Base-by-base conservation (phyloP, 257 asterid genomes). In the Solanum sejunctum region DNA sequence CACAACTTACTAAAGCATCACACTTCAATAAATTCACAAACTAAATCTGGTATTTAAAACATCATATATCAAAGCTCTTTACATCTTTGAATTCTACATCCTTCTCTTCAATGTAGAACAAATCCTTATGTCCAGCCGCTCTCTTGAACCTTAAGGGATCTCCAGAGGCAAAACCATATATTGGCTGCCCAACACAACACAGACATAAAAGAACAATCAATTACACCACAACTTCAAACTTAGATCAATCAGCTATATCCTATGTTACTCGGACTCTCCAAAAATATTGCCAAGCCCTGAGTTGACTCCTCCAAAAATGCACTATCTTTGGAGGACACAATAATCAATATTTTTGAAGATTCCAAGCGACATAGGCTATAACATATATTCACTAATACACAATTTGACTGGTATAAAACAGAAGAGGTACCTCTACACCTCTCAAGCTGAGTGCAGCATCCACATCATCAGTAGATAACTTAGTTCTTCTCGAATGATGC, bases 61-160 rank as follows among this genome's bases (percentile, higher is more conserved):
- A 6, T 81, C 43, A 10, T 41, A 60, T 23, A 36, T 72, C 52
- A 47, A 83, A 85, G 69, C 28, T 82, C 61, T 55, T 69, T 89
- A 93, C 99, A 85, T 97, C 98, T 91, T 97, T 97, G 85, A 97
- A 97, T 63, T 97, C 98, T 82, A 97, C 94, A 86, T 94, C 97
- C 88, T 93, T 95, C 83, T 94, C 98, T 84, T 95, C 98, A 85
- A 95, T 83, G 84, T 95, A 97, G 88, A 92, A 95, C 91, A 97
- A 91, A 91, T 97, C 98, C 90, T 92, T 94, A 89, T 97, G 96
- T 55, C 98, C 98, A 4, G 92, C 97, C 63, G 98, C 98, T 88
- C 97, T 92, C 87, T 89, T 94, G 93, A 97, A 97, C 87, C 97
- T 90, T 91, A 89, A 60, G 3, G 97, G 98, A 84, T 93, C 97